Base-by-base conservation (phyloP, 495 filamentous ascomycete genomes). In the Hapsidospora chrysogenum region DNA sequence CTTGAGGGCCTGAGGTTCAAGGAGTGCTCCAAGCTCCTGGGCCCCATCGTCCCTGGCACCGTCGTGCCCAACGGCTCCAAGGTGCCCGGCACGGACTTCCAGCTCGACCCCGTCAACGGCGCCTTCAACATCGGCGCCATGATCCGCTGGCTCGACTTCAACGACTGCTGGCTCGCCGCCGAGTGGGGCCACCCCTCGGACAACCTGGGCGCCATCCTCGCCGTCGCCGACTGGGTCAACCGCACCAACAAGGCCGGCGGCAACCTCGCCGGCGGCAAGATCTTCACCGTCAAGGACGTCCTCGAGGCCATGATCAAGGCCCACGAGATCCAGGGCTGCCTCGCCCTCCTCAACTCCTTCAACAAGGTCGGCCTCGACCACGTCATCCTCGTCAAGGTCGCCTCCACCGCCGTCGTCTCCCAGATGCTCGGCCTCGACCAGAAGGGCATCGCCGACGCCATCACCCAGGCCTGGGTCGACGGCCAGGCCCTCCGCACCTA, bases 221-320 rank as follows among this genome's bases (percentile, higher is more conserved):
- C 89, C 25, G 85, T 94, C 26, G 85, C 89, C 18, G 89, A 97
- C 64, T 97, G 92, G 92, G 74, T 92, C 41, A 84, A 83, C 23
- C 81, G 92, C 47, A 95, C 87, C 45, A 96, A 95, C 68, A 82
- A 80, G 46, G 79, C 84, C 20, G 85, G 85, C 29, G 79, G 77
- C 31, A 89, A 92, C 46, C 54, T 93, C 13, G 84, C 78, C 27
- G 76, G 74, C 43, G 89, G 89, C 50, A 87, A 80, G 68, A 71
- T 83, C 46, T 67, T 92, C 44, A 92, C 74, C 41, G 61, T 94
- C 45, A 76, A 74, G 48, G 87, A 96, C 45, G 78, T 97, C 17
- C 70, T 97, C 40, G 89, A 96, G 68, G 85, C 73, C 38, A 96
- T 97, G 89, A 93, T 97, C 68, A 94, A 92, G 70, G 89, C 89